Conservation (phyloP, 768 basidiomycete genomes). For the Botryobasidium botryosum region DNA sequence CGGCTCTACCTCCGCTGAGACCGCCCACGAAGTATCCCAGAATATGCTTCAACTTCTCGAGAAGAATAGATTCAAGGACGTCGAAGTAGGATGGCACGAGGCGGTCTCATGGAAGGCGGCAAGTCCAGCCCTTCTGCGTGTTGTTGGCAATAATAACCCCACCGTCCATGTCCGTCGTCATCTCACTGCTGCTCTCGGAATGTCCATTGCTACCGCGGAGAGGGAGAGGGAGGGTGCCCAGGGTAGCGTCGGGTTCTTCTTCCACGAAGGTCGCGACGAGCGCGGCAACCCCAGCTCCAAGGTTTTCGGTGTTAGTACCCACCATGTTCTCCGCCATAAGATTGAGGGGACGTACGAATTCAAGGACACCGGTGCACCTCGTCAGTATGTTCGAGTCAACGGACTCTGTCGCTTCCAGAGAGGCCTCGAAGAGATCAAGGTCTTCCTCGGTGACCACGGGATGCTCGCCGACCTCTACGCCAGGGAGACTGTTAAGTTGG, state of each 20-base stretch:
- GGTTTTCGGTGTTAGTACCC: conserved; percentile 18
- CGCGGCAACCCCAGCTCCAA: conserved; percentile 16
- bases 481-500: conserved; percentile 12
- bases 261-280: conserved; percentile 19
- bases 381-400: conserved; percentile 19
- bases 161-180: conserved; percentile 18
- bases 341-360: conserved; percentile 17
- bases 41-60: conserved; percentile 9
- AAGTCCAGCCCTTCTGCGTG: conserved; percentile 4
- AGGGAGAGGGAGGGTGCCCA: conserved; percentile 17
- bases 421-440: conserved; percentile 21
- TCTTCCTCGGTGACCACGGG: conserved; percentile 9
- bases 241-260: conserved; percentile 18
- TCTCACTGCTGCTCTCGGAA: conserved; percentile 22
- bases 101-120: neutral
- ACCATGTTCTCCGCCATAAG: conserved; percentile 18
- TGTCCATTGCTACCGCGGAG: conserved; percentile 18
- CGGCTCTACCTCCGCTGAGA: conserved; percentile 7
- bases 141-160: neutral
- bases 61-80: conserved; percentile 3
- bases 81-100: conserved; percentile 9
- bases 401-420: conserved; percentile 22
- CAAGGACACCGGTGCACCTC: conserved; percentile 15
- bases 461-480: conserved; percentile 13
- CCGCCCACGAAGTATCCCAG: conserved; percentile 8